Percentiles rank a stretch among this genome's conserved stretches.
Evolutionary conservation across 1,284 basidiomycete species (phyloP).

Genomic region (Cryptococcus sp.): DNA sequence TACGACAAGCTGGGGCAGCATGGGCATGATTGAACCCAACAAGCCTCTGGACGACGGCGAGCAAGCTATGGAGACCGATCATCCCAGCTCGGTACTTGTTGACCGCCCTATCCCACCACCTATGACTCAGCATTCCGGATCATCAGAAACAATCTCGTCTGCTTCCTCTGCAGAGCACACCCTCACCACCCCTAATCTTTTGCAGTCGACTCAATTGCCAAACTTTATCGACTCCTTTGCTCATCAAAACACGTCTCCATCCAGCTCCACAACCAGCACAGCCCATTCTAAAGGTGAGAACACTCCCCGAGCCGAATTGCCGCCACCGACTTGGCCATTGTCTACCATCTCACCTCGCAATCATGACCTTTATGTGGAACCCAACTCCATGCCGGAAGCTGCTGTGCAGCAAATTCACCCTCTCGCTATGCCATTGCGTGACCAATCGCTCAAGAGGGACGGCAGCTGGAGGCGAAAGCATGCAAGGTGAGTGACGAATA

Average conservation of each 20-base stretch:
- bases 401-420: constrained; percentile 1
- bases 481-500: constrained; percentile 36
- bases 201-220: constrained; percentile 3
- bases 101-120: background rate
- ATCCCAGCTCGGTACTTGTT: background rate
- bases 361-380: constrained; percentile 4
- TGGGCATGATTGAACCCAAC: constrained; percentile 4
- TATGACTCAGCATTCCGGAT: constrained; percentile 1
- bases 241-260: constrained; percentile 19
- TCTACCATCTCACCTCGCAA: constrained; percentile 4
- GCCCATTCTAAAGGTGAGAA: constrained; percentile 27
- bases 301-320: constrained; percentile 36
- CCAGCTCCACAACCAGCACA: constrained; percentile 28
- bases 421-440: constrained; percentile 2
- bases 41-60: constrained; percentile 1
- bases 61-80: background rate
- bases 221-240: constrained; percentile 3
- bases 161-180: constrained; percentile 6
- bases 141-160: constrained; percentile 6
- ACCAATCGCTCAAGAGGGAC: constrained; percentile 18
- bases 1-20: constrained; percentile 24
- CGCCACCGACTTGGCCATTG: constrained; percentile 29
- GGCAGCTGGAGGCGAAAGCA: constrained; percentile 39
- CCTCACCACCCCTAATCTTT: constrained; percentile 14
- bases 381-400: constrained; percentile 1